phyloP scores from a whole-genome alignment of 805 yeast species.

The Kazachstania viticola region DNA sequence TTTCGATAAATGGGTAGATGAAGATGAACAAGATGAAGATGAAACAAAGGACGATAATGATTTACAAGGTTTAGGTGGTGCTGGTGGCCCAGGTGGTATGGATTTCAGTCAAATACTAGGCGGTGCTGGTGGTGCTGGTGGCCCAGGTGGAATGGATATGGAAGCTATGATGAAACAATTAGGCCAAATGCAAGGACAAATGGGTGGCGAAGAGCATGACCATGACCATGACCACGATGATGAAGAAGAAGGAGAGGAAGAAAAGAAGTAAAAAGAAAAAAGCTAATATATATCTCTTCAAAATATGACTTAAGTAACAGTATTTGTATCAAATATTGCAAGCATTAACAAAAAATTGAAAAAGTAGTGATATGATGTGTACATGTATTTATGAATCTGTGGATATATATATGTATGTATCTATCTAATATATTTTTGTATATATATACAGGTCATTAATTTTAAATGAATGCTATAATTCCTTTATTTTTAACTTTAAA shows the following conservation, averaged over 20 bases:
- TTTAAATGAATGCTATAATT: too few relatives aligned
- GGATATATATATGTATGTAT: too few relatives aligned
- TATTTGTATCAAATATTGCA: too few relatives aligned
- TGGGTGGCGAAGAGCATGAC: slow-evolving; percentile 2
- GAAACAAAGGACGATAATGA: slow-evolving; percentile 23
- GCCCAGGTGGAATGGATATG: slow-evolving; percentile 8
- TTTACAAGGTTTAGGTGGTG: slow-evolving; percentile 25
- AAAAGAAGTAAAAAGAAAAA: not conserved
- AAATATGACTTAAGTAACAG: too few relatives aligned
- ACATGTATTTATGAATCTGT: too few relatives aligned
- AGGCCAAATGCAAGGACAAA: not conserved
- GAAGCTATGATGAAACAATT: slow-evolving; percentile 2
- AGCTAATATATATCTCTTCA: not conserved
- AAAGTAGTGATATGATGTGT: too few relatives aligned
- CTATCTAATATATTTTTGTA: too few relatives aligned
- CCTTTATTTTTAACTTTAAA: too few relatives aligned
- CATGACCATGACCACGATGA: slow-evolving; percentile 3
- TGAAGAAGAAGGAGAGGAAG: slow-evolving; percentile 2
- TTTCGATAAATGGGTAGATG: slow-evolving; percentile 96
- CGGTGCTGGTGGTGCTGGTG: slow-evolving; percentile 32
- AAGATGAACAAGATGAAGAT: slow-evolving; percentile 85
- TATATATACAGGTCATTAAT: too few relatives aligned
- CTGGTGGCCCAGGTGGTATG: slow-evolving; percentile 20
- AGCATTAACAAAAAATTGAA: too few relatives aligned
- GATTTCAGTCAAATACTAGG: slow-evolving; percentile 13